Evolutionary conservation across 202 grass and related monocot species (phyloP).

Genomic region (Brachypodium distachyon): DNA sequence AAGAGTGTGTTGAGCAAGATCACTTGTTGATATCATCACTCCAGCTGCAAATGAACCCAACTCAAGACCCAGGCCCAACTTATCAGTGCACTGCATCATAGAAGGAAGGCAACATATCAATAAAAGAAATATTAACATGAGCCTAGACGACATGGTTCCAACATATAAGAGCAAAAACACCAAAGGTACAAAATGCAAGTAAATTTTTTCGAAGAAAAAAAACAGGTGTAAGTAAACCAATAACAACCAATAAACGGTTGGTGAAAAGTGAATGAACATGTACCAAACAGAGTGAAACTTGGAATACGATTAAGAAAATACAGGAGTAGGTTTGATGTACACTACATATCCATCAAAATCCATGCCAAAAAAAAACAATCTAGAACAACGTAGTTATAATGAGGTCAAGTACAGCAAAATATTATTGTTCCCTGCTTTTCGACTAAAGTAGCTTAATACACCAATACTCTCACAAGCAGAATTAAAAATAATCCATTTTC

Average conservation of each 20-base stretch:
- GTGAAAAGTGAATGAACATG: neutral
- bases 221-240: neutral
- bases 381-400: neutral
- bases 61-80: conserved; percentile 95
- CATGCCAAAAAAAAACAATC: neutral
- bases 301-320: neutral
- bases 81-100: conserved; percentile 93
- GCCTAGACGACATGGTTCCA: neutral
- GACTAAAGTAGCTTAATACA: neutral
- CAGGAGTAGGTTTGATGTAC: neutral
- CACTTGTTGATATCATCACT: conserved; percentile 98
- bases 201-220: neutral
- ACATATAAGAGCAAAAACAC: neutral
- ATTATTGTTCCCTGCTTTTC: neutral
- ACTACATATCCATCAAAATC: neutral
- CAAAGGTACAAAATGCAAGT: neutral
- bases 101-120: conserved; percentile 23
- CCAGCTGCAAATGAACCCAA: conserved; percentile 98
- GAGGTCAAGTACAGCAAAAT: neutral
- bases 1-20: conserved; percentile 95
- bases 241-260: neutral
- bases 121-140: conserved; percentile 4
- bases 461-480: neutral
- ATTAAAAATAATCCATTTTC: neutral
- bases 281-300: neutral